These are phyloP conservation scores for Taiozyma sp. DNA, from an alignment of 1,139 yeast species.

Conservation along the genomic window DNA sequence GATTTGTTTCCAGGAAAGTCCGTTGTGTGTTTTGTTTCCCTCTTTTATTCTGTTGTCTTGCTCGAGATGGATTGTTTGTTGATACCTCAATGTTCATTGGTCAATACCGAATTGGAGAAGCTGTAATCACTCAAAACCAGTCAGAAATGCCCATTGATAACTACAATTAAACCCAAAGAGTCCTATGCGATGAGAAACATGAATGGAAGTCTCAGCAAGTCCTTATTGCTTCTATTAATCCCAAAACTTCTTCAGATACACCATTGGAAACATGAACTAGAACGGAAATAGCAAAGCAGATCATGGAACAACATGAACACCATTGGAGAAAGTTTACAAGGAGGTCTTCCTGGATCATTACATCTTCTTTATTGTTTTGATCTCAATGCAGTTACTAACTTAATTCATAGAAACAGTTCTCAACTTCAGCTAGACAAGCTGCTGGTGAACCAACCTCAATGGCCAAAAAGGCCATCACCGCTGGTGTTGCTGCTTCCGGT, in stretches of 20 bases:
- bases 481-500: slow-evolving; percentile 66
- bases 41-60: background rate
- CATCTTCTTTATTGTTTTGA: background rate
- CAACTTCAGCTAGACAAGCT: slow-evolving; percentile 27
- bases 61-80: slow-evolving; percentile 1
- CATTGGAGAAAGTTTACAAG: no score
- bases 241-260: no score
- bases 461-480: slow-evolving; percentile 53
- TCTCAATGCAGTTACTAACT: slow-evolving; percentile 6
- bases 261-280: background rate
- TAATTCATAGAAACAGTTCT: slow-evolving; percentile 23
- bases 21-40: no score
- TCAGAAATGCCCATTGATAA: background rate
- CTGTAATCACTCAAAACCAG: background rate
- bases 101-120: background rate
- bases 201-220: no score
- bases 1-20: background rate
- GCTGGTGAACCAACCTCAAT: slow-evolving; percentile 35
- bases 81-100: slow-evolving; percentile 8
- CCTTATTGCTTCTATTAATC: no score
- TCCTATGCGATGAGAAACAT: no score
- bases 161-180: background rate
- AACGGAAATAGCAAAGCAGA: background rate
- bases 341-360: no score
- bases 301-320: no score